Percentiles rank a stretch among this genome's conserved stretches.
phyloP scores from a whole-genome alignment of 2,329 filamentous ascomycete genomes.

The Cercospora zeina region DNA sequence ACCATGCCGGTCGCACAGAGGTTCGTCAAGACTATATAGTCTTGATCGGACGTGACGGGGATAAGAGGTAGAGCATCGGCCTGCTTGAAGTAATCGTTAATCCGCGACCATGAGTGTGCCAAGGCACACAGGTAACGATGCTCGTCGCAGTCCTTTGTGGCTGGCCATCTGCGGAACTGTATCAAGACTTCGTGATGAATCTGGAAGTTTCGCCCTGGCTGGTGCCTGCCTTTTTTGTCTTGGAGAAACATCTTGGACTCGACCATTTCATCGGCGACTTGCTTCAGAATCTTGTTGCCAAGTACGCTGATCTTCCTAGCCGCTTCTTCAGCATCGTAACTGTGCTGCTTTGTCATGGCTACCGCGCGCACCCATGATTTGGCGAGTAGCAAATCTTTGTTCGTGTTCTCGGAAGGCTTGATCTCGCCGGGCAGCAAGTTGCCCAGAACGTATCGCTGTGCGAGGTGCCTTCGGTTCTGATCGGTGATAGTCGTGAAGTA shows the following conservation, averaged over 20 bases:
- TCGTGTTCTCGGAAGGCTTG: constrained; percentile 20
- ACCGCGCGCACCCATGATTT: constrained; percentile 52
- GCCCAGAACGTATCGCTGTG: constrained; percentile 25
- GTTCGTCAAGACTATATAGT: constrained; percentile 67
- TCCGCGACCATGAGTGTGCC: constrained; percentile 29
- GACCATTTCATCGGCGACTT: constrained; percentile 59
- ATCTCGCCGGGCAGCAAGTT: constrained; percentile 17
- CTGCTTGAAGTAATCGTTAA: constrained; percentile 40
- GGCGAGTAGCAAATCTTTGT: constrained; percentile 35
- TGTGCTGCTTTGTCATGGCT: constrained; percentile 44
- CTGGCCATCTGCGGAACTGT: constrained; percentile 58
- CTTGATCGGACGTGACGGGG: constrained; percentile 62
- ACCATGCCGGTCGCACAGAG: constrained; percentile 62
- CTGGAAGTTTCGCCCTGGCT: constrained; percentile 63
- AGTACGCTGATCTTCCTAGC: constrained; percentile 44
- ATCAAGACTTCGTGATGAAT: constrained; percentile 61
- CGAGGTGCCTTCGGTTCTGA: constrained; percentile 26
- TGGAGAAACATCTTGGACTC: constrained; percentile 58
- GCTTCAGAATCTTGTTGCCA: constrained; percentile 39
- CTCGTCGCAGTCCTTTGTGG: constrained; percentile 30
- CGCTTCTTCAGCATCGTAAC: constrained; percentile 45
- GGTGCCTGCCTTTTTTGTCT: constrained; percentile 59
- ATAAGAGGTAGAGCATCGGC: constrained; percentile 51
- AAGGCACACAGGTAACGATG: constrained; percentile 33
- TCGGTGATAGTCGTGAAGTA: constrained; percentile 30